Evolutionary conservation across 108 stramenopile species (phyloP), one percentile per base, ranked within the genome.

Genomic region (Parietichytrium sp.): DNA sequence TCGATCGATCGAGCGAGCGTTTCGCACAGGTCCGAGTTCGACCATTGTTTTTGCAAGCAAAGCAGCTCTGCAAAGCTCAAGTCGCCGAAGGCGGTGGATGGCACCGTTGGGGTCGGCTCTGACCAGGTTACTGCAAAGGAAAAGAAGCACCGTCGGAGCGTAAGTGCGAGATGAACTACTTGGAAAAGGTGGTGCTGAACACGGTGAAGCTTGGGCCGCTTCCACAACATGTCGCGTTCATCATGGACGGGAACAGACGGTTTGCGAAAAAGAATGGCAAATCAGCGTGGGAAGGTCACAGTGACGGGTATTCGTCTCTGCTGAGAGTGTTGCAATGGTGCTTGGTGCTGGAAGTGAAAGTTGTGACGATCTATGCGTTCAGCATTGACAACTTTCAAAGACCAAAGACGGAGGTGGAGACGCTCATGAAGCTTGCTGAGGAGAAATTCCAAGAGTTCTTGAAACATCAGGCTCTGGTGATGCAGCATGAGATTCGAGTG

Each of bases 191-290:
- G n/a, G n/a, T n/a, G n/a, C n/a, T n/a, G n/a, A n/a, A n/a, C n/a
- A n/a, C n/a, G n/a, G n/a, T n/a, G n/a, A n/a, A n/a, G n/a, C n/a
- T n/a, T n/a, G n/a, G n/a, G n/a, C n/a, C n/a, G n/a, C n/a, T 72
- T 6, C 81, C 54, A 7, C 82, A 33, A 18, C 91, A 92, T 81
- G 81, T 91, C 29, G 90, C 88, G 12, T 92, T 99, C 51, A 97
- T 99, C 52, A 99, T 99, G 98, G 98, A 99, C 83, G 98, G 98
- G 23, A 99, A 99, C 90, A 90, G 98, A 18, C 93, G 98, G 25
- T 99, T 94, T 84, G 98, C 97, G 38, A 81, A 83, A 29, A 52
- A 83, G 48, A 91, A 95, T 54, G 92, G 90, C 47, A 89, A 81
- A n/a, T 18, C n/a, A 82, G 33, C 52, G 26, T 18, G 26, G 33